Conservation (phyloP, 208 protist species). For the Acanthamoeba royreba region DNA sequence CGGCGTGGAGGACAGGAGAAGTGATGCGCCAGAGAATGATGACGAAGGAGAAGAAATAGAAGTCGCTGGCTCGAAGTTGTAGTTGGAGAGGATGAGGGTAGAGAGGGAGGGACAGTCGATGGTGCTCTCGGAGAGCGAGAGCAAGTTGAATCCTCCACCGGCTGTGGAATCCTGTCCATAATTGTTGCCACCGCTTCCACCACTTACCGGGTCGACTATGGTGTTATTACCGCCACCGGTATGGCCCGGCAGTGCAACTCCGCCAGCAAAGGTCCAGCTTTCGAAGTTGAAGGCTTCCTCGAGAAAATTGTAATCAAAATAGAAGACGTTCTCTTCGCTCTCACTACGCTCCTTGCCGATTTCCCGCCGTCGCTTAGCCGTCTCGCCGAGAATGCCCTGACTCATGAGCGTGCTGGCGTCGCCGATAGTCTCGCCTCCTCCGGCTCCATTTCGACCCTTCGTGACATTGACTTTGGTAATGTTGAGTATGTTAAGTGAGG, state of each 20-base stretch:
- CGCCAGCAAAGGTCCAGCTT: neutral
- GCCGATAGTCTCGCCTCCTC: neutral
- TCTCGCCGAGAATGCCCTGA: neutral
- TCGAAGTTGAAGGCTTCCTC: neutral
- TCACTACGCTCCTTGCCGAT: neutral
- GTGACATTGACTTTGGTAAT: neutral
- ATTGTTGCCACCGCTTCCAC: too few species aligned
- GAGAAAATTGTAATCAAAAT: neutral
- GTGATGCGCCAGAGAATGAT: neutral
- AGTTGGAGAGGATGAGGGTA: constrained; percentile 2
- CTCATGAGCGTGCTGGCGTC: too few species aligned
- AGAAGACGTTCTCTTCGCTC: neutral
- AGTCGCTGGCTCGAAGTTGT: neutral
- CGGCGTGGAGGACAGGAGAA: too few species aligned
- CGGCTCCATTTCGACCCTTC: neutral
- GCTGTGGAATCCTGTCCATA: neutral
- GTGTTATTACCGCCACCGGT: too few species aligned
- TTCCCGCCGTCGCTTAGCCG: neutral
- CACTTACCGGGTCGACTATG: too few species aligned
- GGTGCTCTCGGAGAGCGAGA: neutral
- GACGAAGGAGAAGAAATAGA: neutral
- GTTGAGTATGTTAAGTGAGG: neutral
- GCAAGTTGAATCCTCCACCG: neutral
- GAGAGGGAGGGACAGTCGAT: constrained; percentile 15
- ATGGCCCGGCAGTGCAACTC: neutral